These are phyloP conservation scores for Corynascus novoguineensis DNA, from an alignment of 495 filamentous ascomycete genomes.

Conservation along the genomic window DNA sequence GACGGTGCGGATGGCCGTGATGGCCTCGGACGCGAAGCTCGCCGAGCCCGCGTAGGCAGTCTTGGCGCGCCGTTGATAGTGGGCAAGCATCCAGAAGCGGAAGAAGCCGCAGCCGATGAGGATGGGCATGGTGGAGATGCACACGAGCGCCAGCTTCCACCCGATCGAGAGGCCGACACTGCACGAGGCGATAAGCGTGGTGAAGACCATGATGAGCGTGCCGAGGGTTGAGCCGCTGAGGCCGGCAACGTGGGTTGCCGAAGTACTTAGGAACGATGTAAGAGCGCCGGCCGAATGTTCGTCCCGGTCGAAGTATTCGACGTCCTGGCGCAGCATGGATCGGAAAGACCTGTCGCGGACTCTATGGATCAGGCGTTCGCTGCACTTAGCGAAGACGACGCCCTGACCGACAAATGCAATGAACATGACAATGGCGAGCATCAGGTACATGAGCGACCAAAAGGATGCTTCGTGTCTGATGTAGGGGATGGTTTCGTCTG, in stretches of 20 bases:
- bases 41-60: slow-evolving; percentile 67
- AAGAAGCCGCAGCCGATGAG: slow-evolving; percentile 81
- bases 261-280: slow-evolving; percentile 79
- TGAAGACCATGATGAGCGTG: slow-evolving; percentile 67
- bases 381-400: slow-evolving; percentile 71
- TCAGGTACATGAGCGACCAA: slow-evolving; percentile 91
- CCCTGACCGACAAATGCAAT: slow-evolving; percentile 65
- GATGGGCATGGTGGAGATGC: slow-evolving; percentile 72
- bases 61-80: slow-evolving; percentile 70
- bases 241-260: slow-evolving; percentile 77
- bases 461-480: slow-evolving; percentile 70
- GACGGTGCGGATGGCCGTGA: slow-evolving; percentile 83
- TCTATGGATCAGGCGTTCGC: slow-evolving; percentile 70
- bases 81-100: slow-evolving; percentile 64
- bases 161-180: slow-evolving; percentile 62
- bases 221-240: slow-evolving; percentile 77
- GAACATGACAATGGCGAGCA: slow-evolving; percentile 78
- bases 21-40: slow-evolving; percentile 82
- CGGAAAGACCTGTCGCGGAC: slow-evolving; percentile 77
- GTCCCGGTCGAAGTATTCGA: slow-evolving; percentile 79
- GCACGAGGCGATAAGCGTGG: slow-evolving; percentile 66
- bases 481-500: slow-evolving; percentile 27
- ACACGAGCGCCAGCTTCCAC: slow-evolving; percentile 89
- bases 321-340: slow-evolving; percentile 83
- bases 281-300: slow-evolving; percentile 78